Conservation (phyloP, 2,329 filamentous ascomycete genomes). For the Pseudogymnoascus sp. region DNA sequence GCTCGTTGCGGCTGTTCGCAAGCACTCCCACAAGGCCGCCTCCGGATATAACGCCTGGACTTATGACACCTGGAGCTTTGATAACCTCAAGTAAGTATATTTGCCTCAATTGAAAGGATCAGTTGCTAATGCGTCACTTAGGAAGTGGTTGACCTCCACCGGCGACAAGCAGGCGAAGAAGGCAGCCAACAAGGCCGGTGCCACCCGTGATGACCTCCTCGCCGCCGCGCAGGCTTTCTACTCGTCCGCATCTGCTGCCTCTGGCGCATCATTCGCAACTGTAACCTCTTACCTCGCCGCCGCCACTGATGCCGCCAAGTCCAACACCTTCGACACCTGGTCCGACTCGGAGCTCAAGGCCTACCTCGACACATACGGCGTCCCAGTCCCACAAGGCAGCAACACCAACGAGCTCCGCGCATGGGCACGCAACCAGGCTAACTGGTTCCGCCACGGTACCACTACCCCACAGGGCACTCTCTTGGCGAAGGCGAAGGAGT, state of each 20-base stretch:
- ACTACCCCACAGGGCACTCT: conserved; percentile 58
- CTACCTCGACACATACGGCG: conserved; percentile 73
- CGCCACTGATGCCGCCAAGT: conserved; percentile 59
- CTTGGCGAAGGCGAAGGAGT: conserved; percentile 55
- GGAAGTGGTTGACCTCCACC: conserved; percentile 43
- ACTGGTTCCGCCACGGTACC: conserved; percentile 72
- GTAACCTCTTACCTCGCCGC: conserved; percentile 64
- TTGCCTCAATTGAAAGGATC: not conserved
- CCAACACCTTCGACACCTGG: conserved; percentile 66
- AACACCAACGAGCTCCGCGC: conserved; percentile 59
- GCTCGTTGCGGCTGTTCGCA: conserved; percentile 67
- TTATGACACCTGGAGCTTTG: conserved; percentile 68
- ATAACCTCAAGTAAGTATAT: conserved; percentile 55
- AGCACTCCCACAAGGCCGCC: conserved; percentile 64
- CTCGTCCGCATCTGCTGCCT: conserved; percentile 50
- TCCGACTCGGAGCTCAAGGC: conserved; percentile 62
- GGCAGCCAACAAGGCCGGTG: conserved; percentile 54
- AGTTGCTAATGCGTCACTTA: not conserved
- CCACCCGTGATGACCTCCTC: conserved; percentile 67
- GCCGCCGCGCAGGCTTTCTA: conserved; percentile 58
- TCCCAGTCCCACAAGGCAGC: conserved; percentile 35
- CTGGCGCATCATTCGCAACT: conserved; percentile 55
- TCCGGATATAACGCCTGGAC: conserved; percentile 67
- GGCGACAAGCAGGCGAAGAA: conserved; percentile 52
- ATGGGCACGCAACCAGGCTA: conserved; percentile 64